phyloP scores from a whole-genome alignment of 768 basidiomycete genomes.

The Chiua virens region DNA sequence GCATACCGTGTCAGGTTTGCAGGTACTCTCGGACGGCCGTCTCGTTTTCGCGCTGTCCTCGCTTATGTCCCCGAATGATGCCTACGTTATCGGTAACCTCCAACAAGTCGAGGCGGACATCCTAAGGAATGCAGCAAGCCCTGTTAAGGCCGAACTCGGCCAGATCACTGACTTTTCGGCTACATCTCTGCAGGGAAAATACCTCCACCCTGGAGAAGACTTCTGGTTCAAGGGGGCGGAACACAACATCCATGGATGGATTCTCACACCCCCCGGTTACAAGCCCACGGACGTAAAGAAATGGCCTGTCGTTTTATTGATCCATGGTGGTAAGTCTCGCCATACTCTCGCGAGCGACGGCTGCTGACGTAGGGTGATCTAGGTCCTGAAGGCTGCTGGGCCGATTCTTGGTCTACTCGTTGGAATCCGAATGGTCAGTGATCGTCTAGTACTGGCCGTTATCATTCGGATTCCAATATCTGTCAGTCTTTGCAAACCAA shows the following conservation, averaged over 20 bases:
- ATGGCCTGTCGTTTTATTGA: conserved; percentile 78
- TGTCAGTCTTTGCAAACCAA: conserved; percentile 73
- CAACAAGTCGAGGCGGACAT: conserved; percentile 44
- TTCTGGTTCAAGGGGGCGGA: conserved; percentile 90
- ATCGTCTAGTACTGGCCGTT: neutral
- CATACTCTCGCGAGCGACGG: neutral
- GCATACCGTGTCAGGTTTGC: conserved; percentile 60
- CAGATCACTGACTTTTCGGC: conserved; percentile 69
- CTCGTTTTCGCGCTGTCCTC: conserved; percentile 75
- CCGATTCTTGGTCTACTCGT: conserved; percentile 85
- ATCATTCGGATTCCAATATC: neutral
- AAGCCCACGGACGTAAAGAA: conserved; percentile 62
- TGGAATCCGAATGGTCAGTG: conserved; percentile 84
- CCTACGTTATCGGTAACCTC: conserved; percentile 59
- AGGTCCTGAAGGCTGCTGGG: conserved; percentile 85
- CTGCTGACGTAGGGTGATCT: conserved; percentile 12
- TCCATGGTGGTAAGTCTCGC: conserved; percentile 63
- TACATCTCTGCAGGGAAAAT: conserved; percentile 53
- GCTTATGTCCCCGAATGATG: conserved; percentile 77
- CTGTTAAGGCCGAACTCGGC: conserved; percentile 36
- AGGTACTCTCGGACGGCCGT: conserved; percentile 56
- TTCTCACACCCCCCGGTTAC: conserved; percentile 79
- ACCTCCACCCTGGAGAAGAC: conserved; percentile 65
- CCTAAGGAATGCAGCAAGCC: conserved; percentile 25
- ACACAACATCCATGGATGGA: conserved; percentile 81